A percentile compares a stretch with the other conserved stretches of the same genome.
phyloP scores from a whole-genome alignment of 1,139 yeast genomes.

The Diutina scorzettiae region DNA sequence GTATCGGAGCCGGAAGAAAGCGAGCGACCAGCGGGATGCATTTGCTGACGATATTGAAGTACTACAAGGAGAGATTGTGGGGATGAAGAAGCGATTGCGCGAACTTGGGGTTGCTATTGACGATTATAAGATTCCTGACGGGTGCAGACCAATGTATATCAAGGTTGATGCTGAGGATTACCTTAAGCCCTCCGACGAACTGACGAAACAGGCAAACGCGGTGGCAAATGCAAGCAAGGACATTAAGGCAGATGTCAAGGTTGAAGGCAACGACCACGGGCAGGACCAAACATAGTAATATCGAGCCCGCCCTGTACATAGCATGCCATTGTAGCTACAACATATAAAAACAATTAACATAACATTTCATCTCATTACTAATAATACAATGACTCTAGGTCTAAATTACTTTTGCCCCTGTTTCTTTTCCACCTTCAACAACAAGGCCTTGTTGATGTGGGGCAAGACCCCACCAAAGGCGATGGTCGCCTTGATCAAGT shows the following conservation, averaged over 20 bases:
- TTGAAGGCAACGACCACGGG: neutral
- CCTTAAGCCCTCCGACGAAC: neutral
- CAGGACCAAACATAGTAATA: neutral
- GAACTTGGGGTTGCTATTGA: conserved; percentile 19
- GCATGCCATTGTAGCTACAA: no score
- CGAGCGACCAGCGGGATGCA: conserved; percentile 45
- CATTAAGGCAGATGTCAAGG: neutral
- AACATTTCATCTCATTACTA: conserved; percentile 6
- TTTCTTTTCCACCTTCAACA: conserved; percentile 86
- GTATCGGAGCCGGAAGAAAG: conserved; percentile 56
- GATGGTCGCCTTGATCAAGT: conserved; percentile 91
- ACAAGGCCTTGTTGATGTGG: conserved; percentile 86
- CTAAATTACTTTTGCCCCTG: conserved; percentile 36
- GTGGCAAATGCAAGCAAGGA: neutral
- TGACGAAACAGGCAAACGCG: neutral
- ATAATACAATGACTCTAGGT: no score
- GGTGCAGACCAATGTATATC: neutral
- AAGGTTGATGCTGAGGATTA: neutral
- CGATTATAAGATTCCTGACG: conserved; percentile 4
- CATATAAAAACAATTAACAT: no score
- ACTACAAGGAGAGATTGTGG: conserved; percentile 59
- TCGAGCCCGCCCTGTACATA: no score
- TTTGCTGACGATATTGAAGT: conserved; percentile 58
- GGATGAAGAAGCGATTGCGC: conserved; percentile 36
- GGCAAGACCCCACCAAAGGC: conserved; percentile 99